These are phyloP conservation scores for Fusarium sp. DNA, from an alignment of 2,329 filamentous ascomycete species.

Conservation along the genomic window DNA sequence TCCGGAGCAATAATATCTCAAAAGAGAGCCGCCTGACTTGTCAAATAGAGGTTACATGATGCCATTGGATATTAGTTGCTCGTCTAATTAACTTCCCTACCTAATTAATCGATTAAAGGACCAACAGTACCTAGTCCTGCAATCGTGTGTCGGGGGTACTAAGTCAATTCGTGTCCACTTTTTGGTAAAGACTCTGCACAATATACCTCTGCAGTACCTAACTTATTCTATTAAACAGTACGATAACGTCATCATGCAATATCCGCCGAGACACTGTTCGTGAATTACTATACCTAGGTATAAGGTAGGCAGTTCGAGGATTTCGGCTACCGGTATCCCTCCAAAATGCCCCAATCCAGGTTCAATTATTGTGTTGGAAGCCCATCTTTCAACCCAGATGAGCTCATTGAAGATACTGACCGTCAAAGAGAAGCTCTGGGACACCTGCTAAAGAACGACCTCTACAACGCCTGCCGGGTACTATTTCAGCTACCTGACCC, in stretches of 20 bases:
- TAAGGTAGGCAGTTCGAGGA: neutral
- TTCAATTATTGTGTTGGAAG: conserved; percentile 60
- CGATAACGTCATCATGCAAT: conserved; percentile 31
- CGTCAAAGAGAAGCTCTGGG: conserved; percentile 54
- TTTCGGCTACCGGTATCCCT: neutral
- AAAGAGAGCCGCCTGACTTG: neutral
- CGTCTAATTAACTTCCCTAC: neutral
- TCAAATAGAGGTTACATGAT: neutral
- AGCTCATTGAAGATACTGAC: conserved; percentile 55
- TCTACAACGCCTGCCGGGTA: conserved; percentile 58
- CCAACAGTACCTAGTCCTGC: neutral
- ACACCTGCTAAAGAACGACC: conserved; percentile 58
- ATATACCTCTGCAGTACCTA: neutral
- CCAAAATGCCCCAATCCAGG: conserved; percentile 47
- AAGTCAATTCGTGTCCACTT: conserved; percentile 30
- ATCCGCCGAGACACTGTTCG: conserved; percentile 17
- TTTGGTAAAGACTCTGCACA: conserved; percentile 18
- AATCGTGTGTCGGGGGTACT: conserved; percentile 15
- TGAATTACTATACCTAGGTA: neutral
- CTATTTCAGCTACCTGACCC: conserved; percentile 59
- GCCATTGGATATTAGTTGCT: neutral
- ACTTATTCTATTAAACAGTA: conserved; percentile 5
- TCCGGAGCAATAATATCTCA: neutral
- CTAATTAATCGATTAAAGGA: neutral
- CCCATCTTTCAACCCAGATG: conserved; percentile 58